Conservation (phyloP, 345 rosid genomes). For the Syzygium aromaticum region DNA sequence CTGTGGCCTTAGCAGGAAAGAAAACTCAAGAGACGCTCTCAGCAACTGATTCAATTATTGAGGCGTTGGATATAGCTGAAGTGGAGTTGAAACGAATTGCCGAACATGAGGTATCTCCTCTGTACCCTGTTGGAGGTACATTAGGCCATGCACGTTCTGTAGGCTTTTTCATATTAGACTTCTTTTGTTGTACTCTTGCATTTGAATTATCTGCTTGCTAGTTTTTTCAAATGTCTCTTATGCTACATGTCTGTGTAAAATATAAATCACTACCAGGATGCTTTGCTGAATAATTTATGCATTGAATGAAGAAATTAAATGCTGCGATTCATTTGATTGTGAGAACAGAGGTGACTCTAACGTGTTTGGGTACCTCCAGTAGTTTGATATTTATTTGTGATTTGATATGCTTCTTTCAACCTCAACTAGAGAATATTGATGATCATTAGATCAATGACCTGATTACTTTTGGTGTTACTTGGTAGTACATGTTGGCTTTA, state of each 20-base stretch:
- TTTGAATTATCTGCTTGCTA: neutral
- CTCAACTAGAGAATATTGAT: neutral
- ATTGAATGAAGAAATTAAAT: neutral
- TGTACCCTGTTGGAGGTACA: neutral
- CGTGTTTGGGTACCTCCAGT: neutral
- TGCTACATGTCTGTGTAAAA: neutral
- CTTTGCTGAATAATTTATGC: neutral
- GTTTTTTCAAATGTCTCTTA: neutral
- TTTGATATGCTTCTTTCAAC: neutral
- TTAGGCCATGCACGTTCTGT: neutral
- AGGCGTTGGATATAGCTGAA: slow-evolving; percentile 72
- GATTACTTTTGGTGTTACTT: neutral
- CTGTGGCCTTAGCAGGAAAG: slow-evolving; percentile 80
- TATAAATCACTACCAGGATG: neutral
- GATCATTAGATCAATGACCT: neutral
- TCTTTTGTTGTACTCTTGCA: neutral
- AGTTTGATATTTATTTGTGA: neutral
- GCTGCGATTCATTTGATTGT: neutral
- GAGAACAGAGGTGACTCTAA: neutral
- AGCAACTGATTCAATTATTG: slow-evolving; percentile 74
- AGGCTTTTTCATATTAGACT: neutral
- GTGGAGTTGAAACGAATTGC: slow-evolving; percentile 52
- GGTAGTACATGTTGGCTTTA: neutral
- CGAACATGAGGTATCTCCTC: slow-evolving; percentile 50
- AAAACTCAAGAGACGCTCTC: slow-evolving; percentile 67